Evolutionary conservation across 2,329 filamentous ascomycete genomes (phyloP).

Genomic region (Fusarium pseudonygamai): DNA sequence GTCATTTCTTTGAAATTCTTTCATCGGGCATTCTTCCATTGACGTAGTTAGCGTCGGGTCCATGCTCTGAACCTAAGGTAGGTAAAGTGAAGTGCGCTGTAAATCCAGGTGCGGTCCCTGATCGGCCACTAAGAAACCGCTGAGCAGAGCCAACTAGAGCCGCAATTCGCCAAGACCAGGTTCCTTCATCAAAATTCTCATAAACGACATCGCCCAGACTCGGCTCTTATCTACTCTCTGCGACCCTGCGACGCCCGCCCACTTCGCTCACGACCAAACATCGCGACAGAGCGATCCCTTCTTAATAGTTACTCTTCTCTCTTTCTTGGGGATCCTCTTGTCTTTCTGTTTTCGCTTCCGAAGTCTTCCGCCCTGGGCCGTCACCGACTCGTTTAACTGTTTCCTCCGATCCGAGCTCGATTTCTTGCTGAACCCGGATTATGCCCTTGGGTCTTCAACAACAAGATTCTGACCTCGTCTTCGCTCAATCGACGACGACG

Average conservation of each 20-base stretch:
- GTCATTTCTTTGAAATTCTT: slow-evolving; percentile 22
- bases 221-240: slow-evolving; percentile 20
- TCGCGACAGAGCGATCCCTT: slow-evolving; percentile 18
- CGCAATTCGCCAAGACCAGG: slow-evolving; percentile 25
- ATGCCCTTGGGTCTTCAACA: slow-evolving; percentile 43
- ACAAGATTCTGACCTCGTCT: slow-evolving; percentile 37
- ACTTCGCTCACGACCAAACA: slow-evolving; percentile 1
- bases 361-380: slow-evolving; percentile 17
- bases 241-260: slow-evolving; percentile 27
- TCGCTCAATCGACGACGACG: slow-evolving; percentile 32
- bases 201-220: slow-evolving; percentile 27
- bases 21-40: not conserved
- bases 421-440: slow-evolving; percentile 18
- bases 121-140: slow-evolving; percentile 23
- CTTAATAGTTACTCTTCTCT: not conserved
- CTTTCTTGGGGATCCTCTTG: slow-evolving; percentile 20
- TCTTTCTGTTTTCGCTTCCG: slow-evolving; percentile 12
- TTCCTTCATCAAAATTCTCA: slow-evolving; percentile 34
- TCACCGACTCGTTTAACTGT: slow-evolving; percentile 13
- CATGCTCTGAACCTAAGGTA: not conserved
- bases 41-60: not conserved
- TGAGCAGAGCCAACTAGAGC: slow-evolving; percentile 25
- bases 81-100: not conserved
- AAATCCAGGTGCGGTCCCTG: slow-evolving; percentile 5
- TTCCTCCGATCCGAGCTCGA: slow-evolving; percentile 6